phyloP scores from a whole-genome alignment of 129 eudicot genomes.

The Chrysanthemum makinoi region DNA sequence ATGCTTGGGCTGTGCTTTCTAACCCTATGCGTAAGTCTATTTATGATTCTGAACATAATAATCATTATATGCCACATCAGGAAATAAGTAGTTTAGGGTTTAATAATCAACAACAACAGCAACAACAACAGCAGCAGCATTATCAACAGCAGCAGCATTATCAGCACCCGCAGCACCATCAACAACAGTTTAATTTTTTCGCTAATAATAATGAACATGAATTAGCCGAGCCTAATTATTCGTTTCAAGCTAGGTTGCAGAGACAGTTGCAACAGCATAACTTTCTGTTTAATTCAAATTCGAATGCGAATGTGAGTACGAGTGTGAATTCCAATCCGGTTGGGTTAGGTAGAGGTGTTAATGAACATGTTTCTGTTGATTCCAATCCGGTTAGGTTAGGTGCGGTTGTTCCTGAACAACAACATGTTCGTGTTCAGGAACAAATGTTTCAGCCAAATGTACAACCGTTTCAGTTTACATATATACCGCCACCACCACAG shows the following conservation, averaged over 20 bases:
- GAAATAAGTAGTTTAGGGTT: slow-evolving; percentile 33
- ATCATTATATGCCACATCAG: slow-evolving; percentile 34
- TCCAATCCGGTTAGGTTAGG: background rate
- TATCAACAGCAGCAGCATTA: slow-evolving; percentile 29
- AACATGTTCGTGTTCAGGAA: slow-evolving; percentile 11
- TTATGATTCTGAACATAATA: slow-evolving; percentile 61
- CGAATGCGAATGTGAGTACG: background rate
- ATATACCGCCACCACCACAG: slow-evolving; percentile 19
- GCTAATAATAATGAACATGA: slow-evolving; percentile 27
- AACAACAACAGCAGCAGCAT: slow-evolving; percentile 21
- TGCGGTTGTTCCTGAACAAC: background rate
- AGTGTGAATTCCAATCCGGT: no score
- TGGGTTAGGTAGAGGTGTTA: no score
- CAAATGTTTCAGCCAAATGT: slow-evolving; percentile 34
- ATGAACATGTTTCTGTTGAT: background rate
- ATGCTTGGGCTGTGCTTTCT: slow-evolving; percentile 71
- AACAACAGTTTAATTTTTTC: slow-evolving; percentile 17
- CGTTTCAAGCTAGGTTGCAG: slow-evolving; percentile 28
- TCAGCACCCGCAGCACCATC: background rate
- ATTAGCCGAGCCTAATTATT: slow-evolving; percentile 21
- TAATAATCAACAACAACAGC: slow-evolving; percentile 27
- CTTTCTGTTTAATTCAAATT: slow-evolving; percentile 26
- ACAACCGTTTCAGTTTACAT: slow-evolving; percentile 31
- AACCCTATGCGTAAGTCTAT: slow-evolving; percentile 66
- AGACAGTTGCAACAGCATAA: slow-evolving; percentile 31